Conservation (phyloP, 116 monocot genomes). For the Iris pallida region DNA sequence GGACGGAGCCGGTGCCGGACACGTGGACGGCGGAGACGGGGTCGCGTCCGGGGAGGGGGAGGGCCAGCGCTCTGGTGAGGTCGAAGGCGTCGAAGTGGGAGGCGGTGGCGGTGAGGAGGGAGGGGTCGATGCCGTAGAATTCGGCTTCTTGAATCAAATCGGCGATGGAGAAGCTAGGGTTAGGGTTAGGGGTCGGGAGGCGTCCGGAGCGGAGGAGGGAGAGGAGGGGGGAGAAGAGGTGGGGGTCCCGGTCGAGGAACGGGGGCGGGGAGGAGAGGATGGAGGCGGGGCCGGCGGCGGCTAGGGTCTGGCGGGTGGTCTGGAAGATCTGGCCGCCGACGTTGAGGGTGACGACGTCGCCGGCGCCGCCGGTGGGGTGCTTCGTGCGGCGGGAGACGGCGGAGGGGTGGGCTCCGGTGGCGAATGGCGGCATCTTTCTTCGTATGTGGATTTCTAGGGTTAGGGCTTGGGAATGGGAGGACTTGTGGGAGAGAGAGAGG, state of each 20-base stretch:
- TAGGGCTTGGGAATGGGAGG: too few species aligned
- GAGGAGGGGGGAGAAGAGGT: conserved; percentile 60
- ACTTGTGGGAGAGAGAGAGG: background rate
- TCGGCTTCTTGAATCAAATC: conserved; percentile 45
- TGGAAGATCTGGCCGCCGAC: conserved; percentile 88
- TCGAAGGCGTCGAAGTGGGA: conserved; percentile 36
- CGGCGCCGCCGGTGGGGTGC: background rate
- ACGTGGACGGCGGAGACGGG: conserved; percentile 34
- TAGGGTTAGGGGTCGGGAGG: conserved; percentile 32
- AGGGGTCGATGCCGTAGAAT: conserved; percentile 46
- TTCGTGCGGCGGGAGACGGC: background rate
- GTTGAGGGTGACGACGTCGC: conserved; percentile 59
- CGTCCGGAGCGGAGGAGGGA: conserved; percentile 57
- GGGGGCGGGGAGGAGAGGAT: conserved; percentile 34
- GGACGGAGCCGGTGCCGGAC: conserved; percentile 30
- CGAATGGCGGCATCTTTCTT: conserved; percentile 25
- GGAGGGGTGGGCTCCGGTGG: background rate
- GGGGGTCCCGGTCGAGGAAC: conserved; percentile 74
- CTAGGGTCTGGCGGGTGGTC: conserved; percentile 66
- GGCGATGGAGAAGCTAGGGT: conserved; percentile 22
- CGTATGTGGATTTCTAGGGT: too few species aligned
- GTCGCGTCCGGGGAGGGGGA: conserved; percentile 50
- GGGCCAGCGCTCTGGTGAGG: conserved; percentile 25
- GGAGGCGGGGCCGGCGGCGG: conserved; percentile 47
- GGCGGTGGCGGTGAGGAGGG: conserved; percentile 17